phyloP scores from a whole-genome alignment of 192 early-diverging fungal genomes.

The Diversispora epigaea region DNA sequence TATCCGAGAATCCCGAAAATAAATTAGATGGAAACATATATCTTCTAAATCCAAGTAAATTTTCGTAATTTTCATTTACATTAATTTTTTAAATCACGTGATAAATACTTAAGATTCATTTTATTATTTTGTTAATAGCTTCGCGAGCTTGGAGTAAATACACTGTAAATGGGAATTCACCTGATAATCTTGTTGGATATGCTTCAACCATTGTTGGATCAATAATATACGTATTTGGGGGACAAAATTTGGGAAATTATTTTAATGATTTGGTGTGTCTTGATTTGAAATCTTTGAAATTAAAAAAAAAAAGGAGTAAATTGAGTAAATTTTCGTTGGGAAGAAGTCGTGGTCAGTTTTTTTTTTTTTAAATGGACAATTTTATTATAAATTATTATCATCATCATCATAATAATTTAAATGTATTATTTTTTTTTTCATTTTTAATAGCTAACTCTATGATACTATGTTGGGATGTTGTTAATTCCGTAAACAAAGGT shows the following conservation, averaged over 20 bases:
- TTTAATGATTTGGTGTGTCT: constrained; percentile 50
- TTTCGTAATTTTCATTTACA: not conserved
- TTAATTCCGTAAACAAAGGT: constrained; percentile 17
- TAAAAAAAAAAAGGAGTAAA: not conserved
- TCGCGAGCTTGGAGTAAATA: constrained; percentile 39
- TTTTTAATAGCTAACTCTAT: not conserved
- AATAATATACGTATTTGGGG: constrained; percentile 55
- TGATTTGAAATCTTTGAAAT: constrained; percentile 39
- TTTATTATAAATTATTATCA: not conserved
- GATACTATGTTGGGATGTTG: constrained; percentile 18
- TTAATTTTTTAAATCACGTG: constrained; percentile 2
- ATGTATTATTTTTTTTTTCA: not conserved
- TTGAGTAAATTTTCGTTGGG: not conserved
- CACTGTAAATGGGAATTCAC: constrained; percentile 29
- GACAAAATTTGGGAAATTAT: constrained; percentile 44
- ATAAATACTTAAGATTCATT: constrained; percentile 3
- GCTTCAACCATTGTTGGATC: constrained; percentile 45
- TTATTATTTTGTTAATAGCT: constrained; percentile 18
- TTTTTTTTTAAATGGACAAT: not conserved
- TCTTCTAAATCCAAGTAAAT: constrained; percentile 43
- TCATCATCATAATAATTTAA: not conserved
- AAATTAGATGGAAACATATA: constrained; percentile 41
- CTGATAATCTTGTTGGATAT: constrained; percentile 45
- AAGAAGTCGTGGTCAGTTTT: too few relatives aligned
- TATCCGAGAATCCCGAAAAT: constrained; percentile 34